These are phyloP conservation scores for Mycena floridula DNA, from an alignment of 768 basidiomycete genomes.

Conservation along the genomic window DNA sequence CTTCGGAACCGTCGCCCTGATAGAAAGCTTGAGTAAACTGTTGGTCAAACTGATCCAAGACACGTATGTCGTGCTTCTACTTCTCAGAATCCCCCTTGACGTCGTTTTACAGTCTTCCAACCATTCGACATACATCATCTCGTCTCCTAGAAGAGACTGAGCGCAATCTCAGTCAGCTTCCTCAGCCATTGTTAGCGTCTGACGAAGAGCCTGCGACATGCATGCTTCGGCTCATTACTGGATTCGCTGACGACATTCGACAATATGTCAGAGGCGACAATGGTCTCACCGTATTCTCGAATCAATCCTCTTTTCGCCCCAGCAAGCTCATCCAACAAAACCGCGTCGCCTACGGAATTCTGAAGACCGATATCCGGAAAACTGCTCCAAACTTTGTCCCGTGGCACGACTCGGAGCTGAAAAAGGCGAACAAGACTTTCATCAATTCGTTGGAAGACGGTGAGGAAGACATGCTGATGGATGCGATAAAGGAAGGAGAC, in stretches of 20 bases:
- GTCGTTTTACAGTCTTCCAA: constrained; percentile 11
- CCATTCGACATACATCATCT: constrained; percentile 22
- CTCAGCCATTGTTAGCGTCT: constrained; percentile 14
- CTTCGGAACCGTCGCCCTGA: constrained; percentile 31
- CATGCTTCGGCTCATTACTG: constrained; percentile 27
- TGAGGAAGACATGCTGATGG: constrained; percentile 5
- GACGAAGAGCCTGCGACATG: constrained; percentile 29
- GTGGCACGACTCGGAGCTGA: neutral
- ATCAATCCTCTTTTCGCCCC: neutral
- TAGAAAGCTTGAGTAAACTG: constrained; percentile 26
- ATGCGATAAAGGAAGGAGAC: constrained; percentile 9
- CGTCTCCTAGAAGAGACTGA: too few relatives aligned
- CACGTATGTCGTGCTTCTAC: constrained; percentile 10
- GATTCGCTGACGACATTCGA: constrained; percentile 23
- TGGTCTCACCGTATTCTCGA: neutral
- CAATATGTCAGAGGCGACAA: constrained; percentile 20
- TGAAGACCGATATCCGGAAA: constrained; percentile 24
- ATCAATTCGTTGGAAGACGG: constrained; percentile 12
- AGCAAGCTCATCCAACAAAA: constrained; percentile 24
- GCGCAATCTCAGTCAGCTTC: too few relatives aligned
- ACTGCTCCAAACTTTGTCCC: constrained; percentile 33
- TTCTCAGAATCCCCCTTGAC: neutral
- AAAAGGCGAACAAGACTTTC: constrained; percentile 2
- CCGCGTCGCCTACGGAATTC: constrained; percentile 17
- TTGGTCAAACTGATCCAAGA: constrained; percentile 29